These are phyloP conservation scores for Pichia heedii DNA, from an alignment of 805 yeast genomes.

Conservation along the genomic window DNA sequence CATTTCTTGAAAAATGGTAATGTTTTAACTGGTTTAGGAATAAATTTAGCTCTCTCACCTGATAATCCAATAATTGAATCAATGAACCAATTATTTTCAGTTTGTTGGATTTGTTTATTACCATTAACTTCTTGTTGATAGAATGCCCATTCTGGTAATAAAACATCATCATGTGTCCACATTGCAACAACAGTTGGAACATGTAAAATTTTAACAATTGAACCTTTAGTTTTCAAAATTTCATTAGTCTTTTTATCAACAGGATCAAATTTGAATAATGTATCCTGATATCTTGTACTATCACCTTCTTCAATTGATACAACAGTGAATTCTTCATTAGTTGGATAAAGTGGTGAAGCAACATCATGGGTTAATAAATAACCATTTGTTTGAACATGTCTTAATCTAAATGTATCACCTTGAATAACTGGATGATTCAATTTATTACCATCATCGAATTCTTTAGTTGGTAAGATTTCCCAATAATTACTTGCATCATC, in stretches of 20 bases:
- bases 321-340: conserved; percentile 91
- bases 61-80: conserved; percentile 59
- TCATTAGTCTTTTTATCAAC: conserved; percentile 42
- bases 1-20: conserved; percentile 79
- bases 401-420: conserved; percentile 69
- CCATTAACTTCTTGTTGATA: conserved; percentile 92
- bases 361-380: conserved; percentile 86
- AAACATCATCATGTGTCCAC: conserved; percentile 82
- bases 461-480: conserved; percentile 66
- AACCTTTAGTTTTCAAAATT: conserved; percentile 58
- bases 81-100: conserved; percentile 65
- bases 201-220: conserved; percentile 65
- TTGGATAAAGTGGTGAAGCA: conserved; percentile 84
- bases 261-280: conserved; percentile 68
- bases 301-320: conserved; percentile 51
- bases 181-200: conserved; percentile 83
- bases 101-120: conserved; percentile 66
- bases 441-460: conserved; percentile 30
- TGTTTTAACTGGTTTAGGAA: conserved; percentile 52
- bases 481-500: conserved; percentile 56
- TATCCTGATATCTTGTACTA: conserved; percentile 49
- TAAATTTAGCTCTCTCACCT: conserved; percentile 54
- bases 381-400: conserved; percentile 74
- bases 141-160: conserved; percentile 93
- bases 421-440: conserved; percentile 47